Conservation (phyloP, 1,284 basidiomycete species). For the Ceratobasidium sp. region DNA sequence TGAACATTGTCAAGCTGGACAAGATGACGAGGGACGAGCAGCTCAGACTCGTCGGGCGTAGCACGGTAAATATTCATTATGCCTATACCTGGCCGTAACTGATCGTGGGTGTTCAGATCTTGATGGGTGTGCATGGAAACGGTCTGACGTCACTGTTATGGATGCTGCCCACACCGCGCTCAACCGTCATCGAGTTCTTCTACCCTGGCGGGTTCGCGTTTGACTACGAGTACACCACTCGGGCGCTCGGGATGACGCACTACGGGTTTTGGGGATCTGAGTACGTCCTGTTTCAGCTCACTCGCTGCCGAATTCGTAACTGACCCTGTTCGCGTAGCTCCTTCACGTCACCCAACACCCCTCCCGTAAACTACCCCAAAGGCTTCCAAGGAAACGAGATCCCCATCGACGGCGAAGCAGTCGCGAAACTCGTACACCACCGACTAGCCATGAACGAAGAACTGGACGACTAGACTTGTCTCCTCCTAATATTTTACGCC, state of each 20-base stretch:
- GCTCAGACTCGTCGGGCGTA: constrained; percentile 77
- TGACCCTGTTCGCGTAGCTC: constrained; percentile 33
- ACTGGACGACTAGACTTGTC: constrained; percentile 31
- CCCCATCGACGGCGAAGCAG: constrained; percentile 52
- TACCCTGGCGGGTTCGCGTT: constrained; percentile 80
- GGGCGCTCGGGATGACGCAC: constrained; percentile 77
- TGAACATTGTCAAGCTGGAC: constrained; percentile 86
- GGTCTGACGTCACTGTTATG: constrained; percentile 81
- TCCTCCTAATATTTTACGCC: constrained; percentile 9
- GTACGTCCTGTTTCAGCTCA: constrained; percentile 60
- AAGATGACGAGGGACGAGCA: constrained; percentile 81
- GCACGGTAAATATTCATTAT: constrained; percentile 67
- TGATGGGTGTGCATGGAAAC: constrained; percentile 84
- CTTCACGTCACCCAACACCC: constrained; percentile 43
- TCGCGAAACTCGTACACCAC: constrained; percentile 46
- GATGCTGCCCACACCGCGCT: constrained; percentile 73
- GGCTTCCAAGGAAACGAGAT: constrained; percentile 61
- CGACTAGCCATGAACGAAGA: constrained; percentile 42
- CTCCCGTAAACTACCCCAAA: constrained; percentile 54
- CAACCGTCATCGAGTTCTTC: constrained; percentile 85
- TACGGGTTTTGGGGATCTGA: constrained; percentile 81
- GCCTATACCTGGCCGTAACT: constrained; percentile 23
- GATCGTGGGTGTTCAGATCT: constrained; percentile 60
- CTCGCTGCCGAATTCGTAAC: neutral
- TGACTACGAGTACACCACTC: constrained; percentile 81